phyloP scores from a whole-genome alignment of 495 filamentous ascomycete genomes.

The Thermothielavioides terrestris region DNA sequence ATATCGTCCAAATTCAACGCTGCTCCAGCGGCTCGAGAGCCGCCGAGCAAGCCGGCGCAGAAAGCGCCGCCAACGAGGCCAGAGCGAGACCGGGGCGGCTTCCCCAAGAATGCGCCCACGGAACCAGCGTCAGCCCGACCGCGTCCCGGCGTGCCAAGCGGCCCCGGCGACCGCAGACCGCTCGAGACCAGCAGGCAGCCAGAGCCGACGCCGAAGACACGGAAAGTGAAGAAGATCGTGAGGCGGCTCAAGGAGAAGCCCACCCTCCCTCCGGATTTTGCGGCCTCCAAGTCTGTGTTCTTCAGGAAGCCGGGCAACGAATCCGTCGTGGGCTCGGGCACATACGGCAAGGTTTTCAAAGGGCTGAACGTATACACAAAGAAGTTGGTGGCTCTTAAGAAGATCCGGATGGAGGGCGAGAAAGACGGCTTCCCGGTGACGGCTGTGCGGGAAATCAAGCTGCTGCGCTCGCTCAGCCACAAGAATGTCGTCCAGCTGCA shows the following conservation, averaged over 20 bases:
- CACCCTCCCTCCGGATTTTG: slow-evolving; percentile 59
- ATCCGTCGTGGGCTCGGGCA: slow-evolving; percentile 87
- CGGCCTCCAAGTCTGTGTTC: slow-evolving; percentile 74
- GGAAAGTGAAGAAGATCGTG: slow-evolving; percentile 58
- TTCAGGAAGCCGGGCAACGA: slow-evolving; percentile 89
- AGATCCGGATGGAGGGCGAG: slow-evolving; percentile 83
- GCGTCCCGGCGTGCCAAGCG: slow-evolving; percentile 34
- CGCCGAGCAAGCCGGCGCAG: slow-evolving; percentile 16
- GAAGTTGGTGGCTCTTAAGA: slow-evolving; percentile 84
- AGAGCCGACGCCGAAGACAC: slow-evolving; percentile 40
- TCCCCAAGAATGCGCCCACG: slow-evolving; percentile 40
- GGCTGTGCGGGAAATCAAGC: slow-evolving; percentile 90
- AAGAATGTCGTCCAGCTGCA: slow-evolving; percentile 78
- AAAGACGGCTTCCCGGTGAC: slow-evolving; percentile 97
- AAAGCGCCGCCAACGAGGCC: slow-evolving; percentile 28
- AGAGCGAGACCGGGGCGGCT: slow-evolving; percentile 35
- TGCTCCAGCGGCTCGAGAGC: slow-evolving; percentile 33
- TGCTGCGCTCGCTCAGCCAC: slow-evolving; percentile 89
- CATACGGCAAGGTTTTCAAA: slow-evolving; percentile 97
- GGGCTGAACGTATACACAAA: slow-evolving; percentile 93
- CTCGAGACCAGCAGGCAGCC: slow-evolving; percentile 29
- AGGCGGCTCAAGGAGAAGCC: slow-evolving; percentile 66
- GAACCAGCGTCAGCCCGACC: slow-evolving; percentile 44
- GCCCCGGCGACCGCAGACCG: slow-evolving; percentile 30
- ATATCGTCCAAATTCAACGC: slow-evolving; percentile 66